These are phyloP conservation scores for Cutaneotrichosporon mucoides DNA, from an alignment of 1,284 basidiomycete species.

Conservation along the genomic window DNA sequence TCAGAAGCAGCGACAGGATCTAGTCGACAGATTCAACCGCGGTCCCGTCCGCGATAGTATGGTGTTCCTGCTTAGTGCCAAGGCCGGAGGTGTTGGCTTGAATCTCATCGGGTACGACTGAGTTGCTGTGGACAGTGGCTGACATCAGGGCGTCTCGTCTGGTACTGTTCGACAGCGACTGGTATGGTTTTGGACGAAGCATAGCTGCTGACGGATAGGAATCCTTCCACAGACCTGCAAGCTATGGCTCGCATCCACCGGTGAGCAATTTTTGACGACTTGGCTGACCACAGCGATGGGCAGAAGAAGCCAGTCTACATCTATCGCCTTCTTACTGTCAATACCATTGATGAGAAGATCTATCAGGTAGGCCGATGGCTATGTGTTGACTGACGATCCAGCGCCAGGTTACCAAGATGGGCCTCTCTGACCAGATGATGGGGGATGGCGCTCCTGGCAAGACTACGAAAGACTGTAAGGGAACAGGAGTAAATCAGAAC, in stretches of 20 bases:
- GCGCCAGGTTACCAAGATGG: slow-evolving; percentile 93
- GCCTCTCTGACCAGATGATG: slow-evolving; percentile 60
- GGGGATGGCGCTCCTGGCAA: slow-evolving; percentile 34
- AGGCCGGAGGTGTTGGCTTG: slow-evolving; percentile 91
- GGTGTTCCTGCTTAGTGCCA: slow-evolving; percentile 88
- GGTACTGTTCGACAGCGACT: slow-evolving; percentile 81
- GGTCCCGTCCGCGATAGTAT: slow-evolving; percentile 50
- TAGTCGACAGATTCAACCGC: slow-evolving; percentile 46
- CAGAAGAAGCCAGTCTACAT: slow-evolving; percentile 90
- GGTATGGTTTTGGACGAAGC: slow-evolving; percentile 52
- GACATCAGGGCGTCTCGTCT: slow-evolving; percentile 66
- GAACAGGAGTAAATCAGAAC: slow-evolving; percentile 54
- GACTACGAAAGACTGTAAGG: slow-evolving; percentile 65
- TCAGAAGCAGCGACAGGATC: slow-evolving; percentile 67
- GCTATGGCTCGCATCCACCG: slow-evolving; percentile 96
- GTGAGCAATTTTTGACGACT: slow-evolving; percentile 51
- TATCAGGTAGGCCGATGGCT: slow-evolving; percentile 33
- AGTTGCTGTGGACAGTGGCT: not conserved
- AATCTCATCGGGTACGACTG: slow-evolving; percentile 66
- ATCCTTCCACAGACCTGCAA: slow-evolving; percentile 68
- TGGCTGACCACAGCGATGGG: slow-evolving; percentile 64
- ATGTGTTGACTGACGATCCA: slow-evolving; percentile 41
- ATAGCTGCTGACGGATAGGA: slow-evolving; percentile 26
- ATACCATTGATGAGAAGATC: slow-evolving; percentile 53
- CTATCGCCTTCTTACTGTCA: slow-evolving; percentile 74